Conservation (phyloP, 768 basidiomycete species). For the Hemileccinum rubropunctum region DNA sequence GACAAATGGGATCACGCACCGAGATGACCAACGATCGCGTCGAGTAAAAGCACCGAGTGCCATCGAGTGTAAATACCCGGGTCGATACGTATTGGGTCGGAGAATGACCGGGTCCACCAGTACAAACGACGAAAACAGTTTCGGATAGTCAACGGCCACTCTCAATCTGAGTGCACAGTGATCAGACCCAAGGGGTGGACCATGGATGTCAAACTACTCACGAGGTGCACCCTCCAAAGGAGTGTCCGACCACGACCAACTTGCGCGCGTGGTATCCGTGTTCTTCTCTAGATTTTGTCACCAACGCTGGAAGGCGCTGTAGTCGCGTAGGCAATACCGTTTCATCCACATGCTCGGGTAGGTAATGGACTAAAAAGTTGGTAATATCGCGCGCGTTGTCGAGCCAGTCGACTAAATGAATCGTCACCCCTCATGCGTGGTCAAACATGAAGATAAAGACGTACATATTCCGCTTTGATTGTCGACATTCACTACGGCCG, state of each 20-base stretch:
- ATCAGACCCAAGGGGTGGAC: background rate
- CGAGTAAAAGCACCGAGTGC: slow-evolving; percentile 51
- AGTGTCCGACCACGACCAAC: slow-evolving; percentile 78
- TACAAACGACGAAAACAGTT: slow-evolving; percentile 67
- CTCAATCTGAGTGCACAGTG: slow-evolving; percentile 43
- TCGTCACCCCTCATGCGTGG: background rate
- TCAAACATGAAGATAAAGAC: slow-evolving; percentile 20
- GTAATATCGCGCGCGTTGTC: slow-evolving; percentile 77
- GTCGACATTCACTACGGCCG: slow-evolving; percentile 34
- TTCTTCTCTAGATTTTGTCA: slow-evolving; percentile 40
- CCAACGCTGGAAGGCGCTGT: slow-evolving; percentile 41
- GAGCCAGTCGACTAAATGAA: slow-evolving; percentile 63
- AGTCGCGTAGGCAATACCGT: slow-evolving; percentile 51
- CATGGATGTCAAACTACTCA: slow-evolving; percentile 35
- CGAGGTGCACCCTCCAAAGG: slow-evolving; percentile 78
- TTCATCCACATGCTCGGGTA: slow-evolving; percentile 45
- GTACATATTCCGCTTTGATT: slow-evolving; percentile 57
- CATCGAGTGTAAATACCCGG: background rate
- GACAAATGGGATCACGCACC: slow-evolving; percentile 34
- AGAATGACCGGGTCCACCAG: slow-evolving; percentile 78
- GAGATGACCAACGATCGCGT: slow-evolving; percentile 60
- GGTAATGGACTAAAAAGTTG: slow-evolving; percentile 67
- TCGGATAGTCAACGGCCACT: slow-evolving; percentile 61
- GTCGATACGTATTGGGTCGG: slow-evolving; percentile 10
- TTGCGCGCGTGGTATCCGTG: slow-evolving; percentile 51